A percentile compares a stretch with the other conserved stretches of the same genome.
Evolutionary conservation across 192 early-diverging fungal genomes (phyloP).

Genomic region (Coemansia sp.): DNA sequence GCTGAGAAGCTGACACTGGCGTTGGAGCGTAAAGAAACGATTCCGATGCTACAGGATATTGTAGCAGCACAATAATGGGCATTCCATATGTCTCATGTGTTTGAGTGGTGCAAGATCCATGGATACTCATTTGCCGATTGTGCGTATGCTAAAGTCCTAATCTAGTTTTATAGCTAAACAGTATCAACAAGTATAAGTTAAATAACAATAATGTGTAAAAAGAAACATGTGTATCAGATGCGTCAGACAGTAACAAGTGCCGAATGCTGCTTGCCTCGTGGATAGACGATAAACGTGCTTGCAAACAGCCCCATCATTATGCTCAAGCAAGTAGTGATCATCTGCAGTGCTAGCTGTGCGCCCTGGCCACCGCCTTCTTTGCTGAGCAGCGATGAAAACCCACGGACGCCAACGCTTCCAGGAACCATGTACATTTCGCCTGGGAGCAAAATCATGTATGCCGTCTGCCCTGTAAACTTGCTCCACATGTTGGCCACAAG

Average conservation of each 20-base stretch:
- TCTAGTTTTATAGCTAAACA: too few species aligned
- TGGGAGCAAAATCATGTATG: slow-evolving; percentile 74
- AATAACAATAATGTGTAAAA: neutral
- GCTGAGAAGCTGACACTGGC: neutral
- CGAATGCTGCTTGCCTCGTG: slow-evolving; percentile 43
- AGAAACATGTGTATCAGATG: neutral
- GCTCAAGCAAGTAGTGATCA: slow-evolving; percentile 63
- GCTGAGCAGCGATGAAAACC: slow-evolving; percentile 61
- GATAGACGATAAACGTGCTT: slow-evolving; percentile 61
- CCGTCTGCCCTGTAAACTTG: slow-evolving; percentile 65
- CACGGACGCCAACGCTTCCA: slow-evolving; percentile 72
- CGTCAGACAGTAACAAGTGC: slow-evolving; percentile 41
- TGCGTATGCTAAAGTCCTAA: too few species aligned
- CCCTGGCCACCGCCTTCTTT: slow-evolving; percentile 50
- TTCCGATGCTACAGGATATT: too few species aligned
- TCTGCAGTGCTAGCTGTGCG: slow-evolving; percentile 53
- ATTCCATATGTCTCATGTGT: too few species aligned
- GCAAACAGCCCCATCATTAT: slow-evolving; percentile 72
- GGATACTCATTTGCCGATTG: too few species aligned
- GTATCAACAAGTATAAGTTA: slow-evolving; percentile 20
- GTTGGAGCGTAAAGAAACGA: neutral
- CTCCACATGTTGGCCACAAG: slow-evolving; percentile 76
- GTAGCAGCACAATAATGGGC: too few species aligned
- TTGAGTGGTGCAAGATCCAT: too few species aligned
- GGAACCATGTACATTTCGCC: slow-evolving; percentile 82